Evolutionary conservation across 768 basidiomycete genomes (phyloP).

Genomic region (Pleurotus pulmonarius): DNA sequence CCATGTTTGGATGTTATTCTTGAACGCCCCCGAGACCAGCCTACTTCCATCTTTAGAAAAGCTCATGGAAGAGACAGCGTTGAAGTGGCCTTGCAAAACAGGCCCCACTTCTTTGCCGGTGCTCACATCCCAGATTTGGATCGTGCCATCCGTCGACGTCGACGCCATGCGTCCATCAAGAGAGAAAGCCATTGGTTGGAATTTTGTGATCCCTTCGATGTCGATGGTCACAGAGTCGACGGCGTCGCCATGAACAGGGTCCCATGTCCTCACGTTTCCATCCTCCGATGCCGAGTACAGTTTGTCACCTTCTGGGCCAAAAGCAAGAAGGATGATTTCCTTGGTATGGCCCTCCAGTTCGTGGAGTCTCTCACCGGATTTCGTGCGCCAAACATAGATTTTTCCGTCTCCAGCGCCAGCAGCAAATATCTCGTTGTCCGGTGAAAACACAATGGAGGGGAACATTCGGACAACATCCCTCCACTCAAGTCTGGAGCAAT

Average conservation of each 20-base stretch:
- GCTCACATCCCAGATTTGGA: not conserved
- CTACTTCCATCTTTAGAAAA: not conserved
- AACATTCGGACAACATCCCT: not conserved
- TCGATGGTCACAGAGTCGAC: not conserved
- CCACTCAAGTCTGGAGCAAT: not conserved
- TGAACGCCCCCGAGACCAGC: not conserved
- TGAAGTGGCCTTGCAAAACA: not conserved
- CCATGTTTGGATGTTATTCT: not conserved
- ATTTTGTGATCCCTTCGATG: not conserved
- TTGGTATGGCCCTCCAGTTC: conserved; percentile 1
- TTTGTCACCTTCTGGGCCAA: not conserved
- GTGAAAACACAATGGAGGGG: conserved; percentile 2
- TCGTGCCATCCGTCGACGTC: not conserved
- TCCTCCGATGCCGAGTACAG: not conserved
- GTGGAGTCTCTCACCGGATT: not conserved
- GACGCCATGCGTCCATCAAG: not conserved
- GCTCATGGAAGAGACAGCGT: not conserved
- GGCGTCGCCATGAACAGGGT: not conserved
- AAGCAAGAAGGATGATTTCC: not conserved
- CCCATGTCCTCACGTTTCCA: not conserved
- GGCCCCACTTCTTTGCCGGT: not conserved
- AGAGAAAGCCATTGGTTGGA: conserved; percentile 1
- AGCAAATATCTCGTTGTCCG: not conserved
- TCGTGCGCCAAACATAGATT: not conserved
- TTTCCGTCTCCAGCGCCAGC: not conserved